phyloP scores from a whole-genome alignment of 1,139 yeast genomes.

The Yamadazyma trypodendri region DNA sequence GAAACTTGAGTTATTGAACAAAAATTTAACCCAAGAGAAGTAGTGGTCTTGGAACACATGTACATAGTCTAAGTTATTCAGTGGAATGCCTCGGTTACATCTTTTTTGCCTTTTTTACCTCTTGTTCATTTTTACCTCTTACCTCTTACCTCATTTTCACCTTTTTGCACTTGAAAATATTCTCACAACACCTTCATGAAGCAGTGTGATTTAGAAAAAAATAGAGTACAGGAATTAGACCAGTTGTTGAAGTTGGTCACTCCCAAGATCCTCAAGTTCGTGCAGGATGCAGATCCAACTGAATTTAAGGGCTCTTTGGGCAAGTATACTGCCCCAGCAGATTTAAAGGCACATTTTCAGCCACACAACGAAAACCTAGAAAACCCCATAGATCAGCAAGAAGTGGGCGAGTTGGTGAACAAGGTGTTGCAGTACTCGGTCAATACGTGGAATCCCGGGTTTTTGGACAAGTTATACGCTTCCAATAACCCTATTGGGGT shows the following conservation, averaged over 20 bases:
- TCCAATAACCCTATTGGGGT: slow-evolving; percentile 84
- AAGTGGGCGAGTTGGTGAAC: slow-evolving; percentile 51
- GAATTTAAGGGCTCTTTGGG: slow-evolving; percentile 34
- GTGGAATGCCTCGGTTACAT: too few relatives aligned
- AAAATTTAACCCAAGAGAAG: slow-evolving; percentile 36
- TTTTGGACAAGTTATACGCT: slow-evolving; percentile 81
- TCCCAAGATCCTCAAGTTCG: slow-evolving; percentile 38
- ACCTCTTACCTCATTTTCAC: too few relatives aligned
- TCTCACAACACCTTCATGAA: neutral
- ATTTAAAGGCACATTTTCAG: slow-evolving; percentile 27
- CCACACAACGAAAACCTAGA: slow-evolving; percentile 13
- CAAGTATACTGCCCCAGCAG: slow-evolving; percentile 35
- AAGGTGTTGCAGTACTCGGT: slow-evolving; percentile 65
- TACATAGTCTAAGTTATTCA: too few relatives aligned
- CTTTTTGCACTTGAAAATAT: too few relatives aligned
- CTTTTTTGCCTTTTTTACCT: too few relatives aligned
- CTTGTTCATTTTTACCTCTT: too few relatives aligned
- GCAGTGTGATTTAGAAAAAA: slow-evolving; percentile 24
- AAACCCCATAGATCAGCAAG: slow-evolving; percentile 20
- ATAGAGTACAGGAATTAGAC: slow-evolving; percentile 41
- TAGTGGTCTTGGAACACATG: too few relatives aligned
- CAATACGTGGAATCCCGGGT: slow-evolving; percentile 86
- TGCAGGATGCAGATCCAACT: slow-evolving; percentile 34
- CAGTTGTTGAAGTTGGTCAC: slow-evolving; percentile 29
- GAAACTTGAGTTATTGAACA: slow-evolving; percentile 59